Evolutionary conservation across 2,329 filamentous ascomycete genomes (phyloP), one percentile per base, ranked within the genome.

Genomic region (Aspergillus unguis): DNA sequence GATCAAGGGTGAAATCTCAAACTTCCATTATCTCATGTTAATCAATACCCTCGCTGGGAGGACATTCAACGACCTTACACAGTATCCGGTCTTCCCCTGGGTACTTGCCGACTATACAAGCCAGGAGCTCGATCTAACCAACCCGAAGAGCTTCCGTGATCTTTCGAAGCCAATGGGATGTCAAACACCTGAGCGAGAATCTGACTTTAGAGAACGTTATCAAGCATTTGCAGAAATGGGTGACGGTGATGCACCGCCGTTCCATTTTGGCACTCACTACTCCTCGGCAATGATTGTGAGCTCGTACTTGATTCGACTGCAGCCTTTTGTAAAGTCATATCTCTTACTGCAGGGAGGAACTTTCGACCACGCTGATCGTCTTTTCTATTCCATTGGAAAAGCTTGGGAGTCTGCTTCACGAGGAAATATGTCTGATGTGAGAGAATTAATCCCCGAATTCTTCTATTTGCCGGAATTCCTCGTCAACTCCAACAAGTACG

Each of bases 221-320:
- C 85, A 86, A 60, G 88, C 90, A 11, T 86, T 99, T 68, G 86
- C 86, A 1, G 94, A 97, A 67, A 95, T 99, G 79, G 90, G 87
- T 6, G 92, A 96, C 59, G 74, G 78, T 38, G 80, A 79, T 52
- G 79, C 81, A 42, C 86, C 88, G 0, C 88, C 94, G 0, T 99
- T 96, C 68, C 94, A 99, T 68, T 99, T 97, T 62, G 94, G 94
- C 17, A 99, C 95, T 0, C 95, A 99, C 69, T 99, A 99, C 70
- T 97, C 94, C 1, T 97, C 94, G 2, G 94, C 94, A 6, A 99
- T 97, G 94, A 96, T 96, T 54, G 94, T 99, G 5, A 91, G 91
- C 9, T 96, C 92, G 0, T 99, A 96, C 65, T 80, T 99, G 37
- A 96, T 99, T 63, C 87, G 94, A 17, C 79, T 99, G 11, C 92